A percentile compares a stretch with the other conserved stretches of the same genome.
These are phyloP conservation scores for Apiotrichum gracile DNA, from an alignment of 1,284 basidiomycete genomes.

Conservation along the genomic window DNA sequence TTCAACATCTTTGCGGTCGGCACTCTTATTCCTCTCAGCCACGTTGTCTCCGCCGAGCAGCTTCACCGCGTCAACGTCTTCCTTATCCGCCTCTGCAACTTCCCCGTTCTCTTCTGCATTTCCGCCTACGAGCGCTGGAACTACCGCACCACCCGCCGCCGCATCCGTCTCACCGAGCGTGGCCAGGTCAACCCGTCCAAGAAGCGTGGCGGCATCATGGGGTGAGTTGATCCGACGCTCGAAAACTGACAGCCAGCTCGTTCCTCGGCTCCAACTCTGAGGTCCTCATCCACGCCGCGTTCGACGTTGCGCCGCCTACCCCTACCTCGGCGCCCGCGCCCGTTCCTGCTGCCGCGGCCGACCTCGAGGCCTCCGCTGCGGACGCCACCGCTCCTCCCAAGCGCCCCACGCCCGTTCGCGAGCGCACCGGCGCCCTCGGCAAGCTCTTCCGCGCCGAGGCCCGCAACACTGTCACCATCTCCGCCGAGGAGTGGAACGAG, in stretches of 20 bases:
- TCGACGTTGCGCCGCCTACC: conserved; percentile 34
- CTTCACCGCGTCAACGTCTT: conserved; percentile 76
- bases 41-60: conserved; percentile 61
- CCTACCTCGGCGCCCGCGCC: conserved; percentile 12
- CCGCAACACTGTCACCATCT: conserved; percentile 3
- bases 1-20: conserved; percentile 56
- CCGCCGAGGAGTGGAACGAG: conserved; percentile 26
- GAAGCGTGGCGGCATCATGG: conserved; percentile 22
- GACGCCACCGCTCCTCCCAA: not conserved
- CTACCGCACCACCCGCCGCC: conserved; percentile 19
- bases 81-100: conserved; percentile 71
- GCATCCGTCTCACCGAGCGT: conserved; percentile 23
- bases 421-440: conserved; percentile 10
- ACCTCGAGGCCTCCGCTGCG: not conserved
- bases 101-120: conserved; percentile 72
- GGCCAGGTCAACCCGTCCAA: conserved; percentile 16
- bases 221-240: conserved; percentile 23
- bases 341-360: conserved; percentile 10
- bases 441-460: conserved; percentile 19
- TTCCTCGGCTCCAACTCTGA: conserved; percentile 41
- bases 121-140: conserved; percentile 67
- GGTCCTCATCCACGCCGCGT: conserved; percentile 38
- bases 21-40: conserved; percentile 69
- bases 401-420: not conserved
- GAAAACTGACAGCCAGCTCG: conserved; percentile 15